Evolutionary conservation across 2,329 filamentous ascomycete species (phyloP).

Genomic region (Coniosporium tulheliwenetii): DNA sequence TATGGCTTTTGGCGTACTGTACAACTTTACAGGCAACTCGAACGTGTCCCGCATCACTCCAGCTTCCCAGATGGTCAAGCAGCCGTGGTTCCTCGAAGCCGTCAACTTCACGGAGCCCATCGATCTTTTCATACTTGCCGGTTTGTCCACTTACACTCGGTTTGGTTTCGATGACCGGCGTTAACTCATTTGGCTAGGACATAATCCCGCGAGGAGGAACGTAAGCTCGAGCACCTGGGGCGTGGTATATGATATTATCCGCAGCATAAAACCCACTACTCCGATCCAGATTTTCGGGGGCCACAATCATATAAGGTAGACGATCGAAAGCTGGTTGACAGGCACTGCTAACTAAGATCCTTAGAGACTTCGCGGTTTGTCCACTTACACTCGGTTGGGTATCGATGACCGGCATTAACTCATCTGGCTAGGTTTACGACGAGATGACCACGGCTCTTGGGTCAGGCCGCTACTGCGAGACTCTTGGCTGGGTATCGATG

Average conservation of each 20-base stretch:
- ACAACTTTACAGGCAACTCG: slow-evolving; percentile 39
- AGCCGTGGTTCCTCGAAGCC: slow-evolving; percentile 45
- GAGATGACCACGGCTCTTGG: slow-evolving; percentile 45
- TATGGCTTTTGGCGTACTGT: slow-evolving; percentile 37
- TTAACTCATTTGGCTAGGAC: no score
- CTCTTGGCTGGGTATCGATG: slow-evolving; percentile 51
- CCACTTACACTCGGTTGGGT: no score
- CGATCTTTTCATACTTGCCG: slow-evolving; percentile 48
- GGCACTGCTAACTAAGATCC: no score
- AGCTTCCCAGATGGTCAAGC: slow-evolving; percentile 33
- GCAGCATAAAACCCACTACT: slow-evolving; percentile 36
- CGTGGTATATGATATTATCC: slow-evolving; percentile 42
- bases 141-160: no score
- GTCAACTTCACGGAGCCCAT: slow-evolving; percentile 35
- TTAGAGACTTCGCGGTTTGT: no score
- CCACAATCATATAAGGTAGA: no score
- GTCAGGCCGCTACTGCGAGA: slow-evolving; percentile 50
- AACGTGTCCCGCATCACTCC: slow-evolving; percentile 46
- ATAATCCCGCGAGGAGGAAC: slow-evolving; percentile 38
- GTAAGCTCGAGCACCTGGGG: slow-evolving; percentile 28
- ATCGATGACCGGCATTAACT: no score
- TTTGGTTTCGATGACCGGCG: no score
- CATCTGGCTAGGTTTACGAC: slow-evolving; percentile 49
- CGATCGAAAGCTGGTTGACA: no score
- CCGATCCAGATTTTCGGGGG: slow-evolving; percentile 51